Evolutionary conservation across 495 filamentous ascomycete genomes (phyloP).

Genomic region (Friedmanniomyces endolithicus): DNA sequence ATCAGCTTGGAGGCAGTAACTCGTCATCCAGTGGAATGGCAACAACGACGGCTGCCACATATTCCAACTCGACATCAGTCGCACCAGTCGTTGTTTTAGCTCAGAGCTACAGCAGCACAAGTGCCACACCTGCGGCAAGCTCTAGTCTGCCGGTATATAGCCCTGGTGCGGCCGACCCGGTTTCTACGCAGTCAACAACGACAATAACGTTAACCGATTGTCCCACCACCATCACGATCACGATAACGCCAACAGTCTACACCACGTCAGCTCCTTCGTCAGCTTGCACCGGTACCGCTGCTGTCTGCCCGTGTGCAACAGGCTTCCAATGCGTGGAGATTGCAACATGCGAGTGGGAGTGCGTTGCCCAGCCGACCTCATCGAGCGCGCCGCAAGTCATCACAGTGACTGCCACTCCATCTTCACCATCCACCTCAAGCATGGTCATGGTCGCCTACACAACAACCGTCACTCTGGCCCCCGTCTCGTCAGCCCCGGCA

Average conservation of each 20-base stretch:
- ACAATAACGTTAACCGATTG: slow-evolving; percentile 9
- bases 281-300: slow-evolving; percentile 1
- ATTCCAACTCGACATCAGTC: neutral
- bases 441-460: neutral
- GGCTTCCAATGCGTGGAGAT: neutral
- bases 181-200: neutral
- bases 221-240: slow-evolving; percentile 1
- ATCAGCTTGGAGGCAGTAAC: neutral
- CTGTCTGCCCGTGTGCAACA: neutral
- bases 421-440: neutral
- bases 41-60: neutral
- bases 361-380: neutral
- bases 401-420: slow-evolving; percentile 1
- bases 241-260: neutral
- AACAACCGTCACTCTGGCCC: neutral
- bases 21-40: neutral
- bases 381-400: neutral
- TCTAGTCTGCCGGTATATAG: neutral
- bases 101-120: neutral
- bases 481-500: neutral
- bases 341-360: slow-evolving; percentile 5
- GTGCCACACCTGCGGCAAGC: neutral
- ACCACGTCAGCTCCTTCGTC: neutral
- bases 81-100: neutral
- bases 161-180: neutral